phyloP scores from a whole-genome alignment of 148 eudicot species.

The Selenicereus undatus region DNA sequence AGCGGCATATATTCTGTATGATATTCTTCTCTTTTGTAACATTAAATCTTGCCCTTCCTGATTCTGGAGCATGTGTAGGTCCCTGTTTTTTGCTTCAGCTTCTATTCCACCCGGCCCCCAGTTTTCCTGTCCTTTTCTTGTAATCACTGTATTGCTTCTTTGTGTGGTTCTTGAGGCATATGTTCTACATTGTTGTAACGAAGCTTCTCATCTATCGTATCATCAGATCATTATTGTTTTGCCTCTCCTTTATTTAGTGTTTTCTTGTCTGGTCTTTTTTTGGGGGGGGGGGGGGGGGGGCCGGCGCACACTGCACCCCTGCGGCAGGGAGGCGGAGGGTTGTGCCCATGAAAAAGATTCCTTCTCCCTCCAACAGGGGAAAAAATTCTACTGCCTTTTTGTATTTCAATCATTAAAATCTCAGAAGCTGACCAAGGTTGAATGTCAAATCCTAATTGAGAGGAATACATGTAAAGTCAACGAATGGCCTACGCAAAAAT shows the following conservation, averaged over 20 bases:
- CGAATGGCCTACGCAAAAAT: too few relatives aligned
- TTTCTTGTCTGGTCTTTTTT: not conserved
- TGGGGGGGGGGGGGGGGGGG: not conserved
- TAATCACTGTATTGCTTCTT: not conserved
- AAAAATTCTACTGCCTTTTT: too few relatives aligned
- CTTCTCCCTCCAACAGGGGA: too few relatives aligned
- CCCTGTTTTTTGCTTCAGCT: not conserved
- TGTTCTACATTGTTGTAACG: not conserved
- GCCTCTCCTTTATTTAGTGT: not conserved
- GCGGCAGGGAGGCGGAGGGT: too few relatives aligned
- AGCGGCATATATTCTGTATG: not conserved
- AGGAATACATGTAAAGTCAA: too few relatives aligned
- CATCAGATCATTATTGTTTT: not conserved
- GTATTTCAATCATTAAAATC: too few relatives aligned
- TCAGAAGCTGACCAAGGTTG: too few relatives aligned
- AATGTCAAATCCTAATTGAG: too few relatives aligned
- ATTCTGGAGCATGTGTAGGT: constrained; percentile 2
- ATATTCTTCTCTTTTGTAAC: constrained; percentile 1
- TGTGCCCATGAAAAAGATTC: too few relatives aligned
- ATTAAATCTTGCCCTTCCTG: not conserved
- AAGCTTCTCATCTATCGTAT: not conserved
- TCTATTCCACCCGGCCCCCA: not conserved
- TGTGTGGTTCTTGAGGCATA: not conserved
- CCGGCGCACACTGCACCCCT: too few relatives aligned
- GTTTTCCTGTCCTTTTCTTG: not conserved